Percentiles rank a stretch among this genome's conserved stretches.
Evolutionary conservation across 306 rosid genomes (phyloP).

Genomic region (Elaeagnus macrophylla): DNA sequence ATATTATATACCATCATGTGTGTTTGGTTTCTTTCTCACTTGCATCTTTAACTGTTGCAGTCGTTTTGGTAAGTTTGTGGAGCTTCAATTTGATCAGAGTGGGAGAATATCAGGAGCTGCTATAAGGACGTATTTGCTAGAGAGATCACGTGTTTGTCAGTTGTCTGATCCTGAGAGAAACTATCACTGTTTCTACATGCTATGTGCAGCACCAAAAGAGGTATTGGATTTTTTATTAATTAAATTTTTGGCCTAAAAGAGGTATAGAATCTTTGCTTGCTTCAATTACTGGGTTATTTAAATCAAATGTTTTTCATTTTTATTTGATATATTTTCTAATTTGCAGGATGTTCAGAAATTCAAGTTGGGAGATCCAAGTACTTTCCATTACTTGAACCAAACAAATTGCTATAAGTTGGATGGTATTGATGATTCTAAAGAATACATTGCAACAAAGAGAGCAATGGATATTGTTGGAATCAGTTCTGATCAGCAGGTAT

Average conservation of each 20-base stretch:
- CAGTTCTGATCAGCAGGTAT: slow-evolving; percentile 81
- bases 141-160: slow-evolving; percentile 99
- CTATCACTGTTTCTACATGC: slow-evolving; percentile 99
- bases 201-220: slow-evolving; percentile 93
- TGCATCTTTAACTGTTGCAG: slow-evolving; percentile 35
- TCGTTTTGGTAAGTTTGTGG: slow-evolving; percentile 99
- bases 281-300: no score
- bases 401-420: slow-evolving; percentile 78
- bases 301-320: not conserved
- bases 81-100: slow-evolving; percentile 86
- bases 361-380: slow-evolving; percentile 79
- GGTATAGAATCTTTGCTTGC: no score
- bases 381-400: slow-evolving; percentile 89
- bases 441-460: slow-evolving; percentile 65
- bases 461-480: slow-evolving; percentile 99
- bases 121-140: slow-evolving; percentile 89
- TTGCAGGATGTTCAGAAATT: slow-evolving; percentile 66
- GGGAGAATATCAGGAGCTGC: slow-evolving; percentile 99
- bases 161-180: slow-evolving; percentile 96
- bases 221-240: slow-evolving; percentile 35
- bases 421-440: slow-evolving; percentile 73
- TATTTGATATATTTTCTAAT: no score
- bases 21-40: slow-evolving; percentile 10
- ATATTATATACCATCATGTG: slow-evolving; percentile 4
- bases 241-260: not conserved